Conservation (phyloP, 2,329 filamentous ascomycete genomes). For the Microdochium bolleyi region DNA sequence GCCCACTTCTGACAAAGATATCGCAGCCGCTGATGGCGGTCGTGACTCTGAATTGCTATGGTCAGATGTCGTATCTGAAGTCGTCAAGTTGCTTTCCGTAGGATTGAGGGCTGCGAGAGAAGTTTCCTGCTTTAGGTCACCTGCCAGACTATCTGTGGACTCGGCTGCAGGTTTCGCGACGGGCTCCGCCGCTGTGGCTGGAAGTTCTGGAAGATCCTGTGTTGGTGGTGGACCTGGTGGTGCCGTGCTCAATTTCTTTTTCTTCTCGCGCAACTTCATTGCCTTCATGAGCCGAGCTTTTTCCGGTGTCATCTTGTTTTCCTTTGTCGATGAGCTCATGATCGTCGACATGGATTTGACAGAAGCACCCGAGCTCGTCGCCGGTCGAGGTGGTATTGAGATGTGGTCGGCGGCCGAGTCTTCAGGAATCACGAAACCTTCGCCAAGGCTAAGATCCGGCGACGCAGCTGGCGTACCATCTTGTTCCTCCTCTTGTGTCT, state of each 20-base stretch:
- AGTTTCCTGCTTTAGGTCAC: not conserved
- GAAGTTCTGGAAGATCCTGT: conserved; percentile 4
- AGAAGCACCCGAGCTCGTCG: conserved; percentile 36
- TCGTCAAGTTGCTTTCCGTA: not conserved
- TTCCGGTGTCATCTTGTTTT: conserved; percentile 66
- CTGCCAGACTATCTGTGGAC: conserved; percentile 4
- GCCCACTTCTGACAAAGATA: conserved; percentile 42
- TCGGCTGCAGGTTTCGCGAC: conserved; percentile 13
- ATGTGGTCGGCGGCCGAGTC: conserved; percentile 18
- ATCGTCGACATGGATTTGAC: conserved; percentile 34
- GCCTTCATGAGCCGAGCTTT: conserved; percentile 93
- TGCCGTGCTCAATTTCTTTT: conserved; percentile 37
- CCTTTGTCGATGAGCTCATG: conserved; percentile 24
- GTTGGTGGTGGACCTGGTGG: not conserved
- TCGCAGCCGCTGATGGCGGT: conserved; percentile 45
- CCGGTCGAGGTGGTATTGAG: conserved; percentile 29
- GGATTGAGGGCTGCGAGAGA: not conserved
- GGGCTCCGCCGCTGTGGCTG: conserved; percentile 9
- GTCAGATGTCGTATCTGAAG: not conserved
- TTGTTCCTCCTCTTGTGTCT: conserved; percentile 14
- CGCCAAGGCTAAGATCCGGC: not conserved
- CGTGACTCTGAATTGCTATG: conserved; percentile 41
- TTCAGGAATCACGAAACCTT: conserved; percentile 21
- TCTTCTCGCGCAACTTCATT: conserved; percentile 80
- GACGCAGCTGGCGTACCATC: conserved; percentile 13